Evolutionary conservation across 352 stramenopile genomes (phyloP), one percentile per base, ranked within the genome.

Genomic region (Pythium inflatum): DNA sequence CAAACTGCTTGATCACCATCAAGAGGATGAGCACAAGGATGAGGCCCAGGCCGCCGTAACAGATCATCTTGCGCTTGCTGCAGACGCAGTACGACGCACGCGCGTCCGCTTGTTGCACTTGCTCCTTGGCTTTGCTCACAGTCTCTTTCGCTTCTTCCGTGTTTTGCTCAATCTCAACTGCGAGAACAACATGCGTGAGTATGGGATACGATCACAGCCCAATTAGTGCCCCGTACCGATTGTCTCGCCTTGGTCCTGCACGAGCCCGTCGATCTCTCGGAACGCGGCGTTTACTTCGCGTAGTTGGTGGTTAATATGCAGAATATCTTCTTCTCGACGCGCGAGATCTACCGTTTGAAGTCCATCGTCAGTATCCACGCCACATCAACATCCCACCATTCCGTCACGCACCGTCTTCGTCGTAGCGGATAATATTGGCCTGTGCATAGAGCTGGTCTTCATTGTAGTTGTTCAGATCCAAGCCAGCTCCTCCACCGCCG

Each of bases 361-460:
- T 41, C 34, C 8, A 14, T 14, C 34, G 14, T 41, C 34, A 41
- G 34, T 14, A 41, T 41, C 14, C 34, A 41, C 8, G 8, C 34
- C 34, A 41, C 34, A 41, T 8, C 14, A 41, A 41, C 34, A 41
- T 14, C 34, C 8, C 8, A 41, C 8, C 31, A 50, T 4, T 13
- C 13, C 34, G 14, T 41, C 8, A 61, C 69, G 11, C 28, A 95
- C 88, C 88, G 51, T 95, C 88, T 82, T 95, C 88, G 46, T 95
- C 82, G 73, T 95, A 95, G 34, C 87, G 78, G 38, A 88, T 79
- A 40, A 95, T 79, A 54, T 94, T 94, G 12, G 87, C 88, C 71
- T 95, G 88, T 3, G 87, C 85, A 75, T 95, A 95, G 73, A 95
- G 86, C 76, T 93, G 88, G 63, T 95, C 86, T 64, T 95, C 88